Base-by-base conservation (phyloP, 2,329 filamentous ascomycete genomes). In the Colletotrichum sp. region DNA sequence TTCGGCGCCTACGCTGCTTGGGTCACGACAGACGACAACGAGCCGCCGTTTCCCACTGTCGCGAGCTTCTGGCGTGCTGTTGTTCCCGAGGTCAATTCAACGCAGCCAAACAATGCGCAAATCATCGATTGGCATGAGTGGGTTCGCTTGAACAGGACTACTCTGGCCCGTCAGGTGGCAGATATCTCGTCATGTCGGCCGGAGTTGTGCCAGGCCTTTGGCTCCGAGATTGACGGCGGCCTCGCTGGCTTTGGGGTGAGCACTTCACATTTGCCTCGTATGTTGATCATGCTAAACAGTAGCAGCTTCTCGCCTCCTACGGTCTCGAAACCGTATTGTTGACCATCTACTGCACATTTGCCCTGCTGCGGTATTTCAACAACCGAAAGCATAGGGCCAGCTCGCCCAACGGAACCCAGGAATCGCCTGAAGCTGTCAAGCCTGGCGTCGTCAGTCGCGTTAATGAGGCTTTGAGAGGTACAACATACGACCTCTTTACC, bases 91-190 rank as follows among this genome's bases (percentile, higher is more conserved):
- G 36, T 44, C 21, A 30, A 60, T 32, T 36, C 52, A 30, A 28
- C 49, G 9, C 36, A 16, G 6, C 16, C 67, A 6, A 67, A 18
- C 12, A 64, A 49, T 34, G 10, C 32, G 21, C 36, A 52, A 10
- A 8, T 76, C 32, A 52, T 77, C 18, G 66, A 76, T 12, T 74
- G 73, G 73, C 73, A 77, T n/a, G 66, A 74, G 12, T 76, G 73
- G 73, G n/a, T 32, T 15, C 73, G 76, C 28, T 55, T 21, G 3
- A 72, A 76, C 44, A 13, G 44, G 36, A 24, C 59, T 4, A 16
- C 39, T 36, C 10, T 74, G 26, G 34, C 26, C n/a, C 18, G 16
- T 6, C 59, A 76, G 32, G 30, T 76, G 9, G 21, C 9, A 21
- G 12, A 15, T 10, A 21, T 26, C 15, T 4, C 26, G 6, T 15